A percentile compares a stretch with the other conserved stretches of the same genome.
Evolutionary conservation across 371 early-diverging fungal species (phyloP).

Genomic region (Dichotomocladium elegans): DNA sequence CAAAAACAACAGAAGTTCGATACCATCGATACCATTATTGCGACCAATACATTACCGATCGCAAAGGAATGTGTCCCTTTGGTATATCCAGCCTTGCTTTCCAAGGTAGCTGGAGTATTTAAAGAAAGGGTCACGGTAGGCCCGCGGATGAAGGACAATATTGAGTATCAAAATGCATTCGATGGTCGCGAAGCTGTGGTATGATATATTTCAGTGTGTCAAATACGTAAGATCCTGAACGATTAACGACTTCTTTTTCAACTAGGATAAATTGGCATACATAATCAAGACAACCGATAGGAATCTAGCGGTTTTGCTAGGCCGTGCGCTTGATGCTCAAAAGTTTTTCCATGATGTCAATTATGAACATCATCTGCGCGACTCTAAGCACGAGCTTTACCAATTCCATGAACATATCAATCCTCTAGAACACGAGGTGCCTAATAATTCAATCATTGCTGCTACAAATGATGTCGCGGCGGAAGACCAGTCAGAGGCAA

Average conservation of each 20-base stretch:
- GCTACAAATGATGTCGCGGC: constrained; percentile 15
- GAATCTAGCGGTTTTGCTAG: constrained; percentile 61
- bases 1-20: neutral
- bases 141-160: constrained; percentile 66
- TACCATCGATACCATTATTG: neutral
- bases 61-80: neutral
- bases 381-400: constrained; percentile 62
- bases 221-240: neutral
- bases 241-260: neutral
- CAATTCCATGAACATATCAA: constrained; percentile 44
- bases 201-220: constrained; percentile 11
- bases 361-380: constrained; percentile 61
- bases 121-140: constrained; percentile 38
- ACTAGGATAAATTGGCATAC: constrained; percentile 55
- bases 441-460: constrained; percentile 52
- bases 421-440: too few relatives aligned
- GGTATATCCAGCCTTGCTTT: constrained; percentile 75
- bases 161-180: constrained; percentile 79
- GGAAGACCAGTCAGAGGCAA: constrained; percentile 58
- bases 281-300: constrained; percentile 65
- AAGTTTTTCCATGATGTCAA: constrained; percentile 70
- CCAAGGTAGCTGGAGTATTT: constrained; percentile 73
- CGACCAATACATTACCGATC: neutral
- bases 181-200: constrained; percentile 82
- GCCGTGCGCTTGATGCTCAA: constrained; percentile 72